Evolutionary conservation across 2,329 filamentous ascomycete species (phyloP).

Genomic region (Polytolypa hystricis): DNA sequence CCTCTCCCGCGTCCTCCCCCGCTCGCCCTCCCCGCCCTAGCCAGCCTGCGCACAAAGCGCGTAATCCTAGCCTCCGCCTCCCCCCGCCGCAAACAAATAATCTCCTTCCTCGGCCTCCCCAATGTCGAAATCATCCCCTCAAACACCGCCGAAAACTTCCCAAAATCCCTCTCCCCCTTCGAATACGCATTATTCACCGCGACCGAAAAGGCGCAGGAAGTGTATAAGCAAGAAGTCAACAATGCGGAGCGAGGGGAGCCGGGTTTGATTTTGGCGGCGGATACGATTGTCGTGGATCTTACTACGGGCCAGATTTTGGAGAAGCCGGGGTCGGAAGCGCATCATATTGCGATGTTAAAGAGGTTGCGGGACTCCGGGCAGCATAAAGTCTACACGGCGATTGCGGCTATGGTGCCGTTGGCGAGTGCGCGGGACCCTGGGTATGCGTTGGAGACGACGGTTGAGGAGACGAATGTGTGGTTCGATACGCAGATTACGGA

Average conservation of each 20-base stretch:
- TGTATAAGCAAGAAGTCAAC: slow-evolving; percentile 52
- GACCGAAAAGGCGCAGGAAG: slow-evolving; percentile 66
- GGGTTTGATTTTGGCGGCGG: slow-evolving; percentile 74
- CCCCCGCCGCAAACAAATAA: slow-evolving; percentile 69
- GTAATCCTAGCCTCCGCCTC: slow-evolving; percentile 86
- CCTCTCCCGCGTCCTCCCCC: slow-evolving; percentile 39
- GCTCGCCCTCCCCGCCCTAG: slow-evolving; percentile 69
- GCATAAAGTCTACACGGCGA: slow-evolving; percentile 78
- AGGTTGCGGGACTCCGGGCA: slow-evolving; percentile 62
- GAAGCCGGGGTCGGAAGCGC: slow-evolving; percentile 71
- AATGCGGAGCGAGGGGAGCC: slow-evolving; percentile 55
- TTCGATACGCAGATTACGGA: slow-evolving; percentile 69
- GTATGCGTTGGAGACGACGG: slow-evolving; percentile 67
- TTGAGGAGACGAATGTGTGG: slow-evolving; percentile 84
- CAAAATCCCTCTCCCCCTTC: slow-evolving; percentile 67
- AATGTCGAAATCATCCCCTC: slow-evolving; percentile 80
- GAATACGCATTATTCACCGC: slow-evolving; percentile 90
- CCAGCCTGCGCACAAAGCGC: slow-evolving; percentile 62
- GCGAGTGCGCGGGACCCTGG: slow-evolving; percentile 73
- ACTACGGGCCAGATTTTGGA: slow-evolving; percentile 69
- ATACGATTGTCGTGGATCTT: slow-evolving; percentile 72
- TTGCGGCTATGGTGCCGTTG: slow-evolving; percentile 72
- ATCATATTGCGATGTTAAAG: slow-evolving; percentile 77
- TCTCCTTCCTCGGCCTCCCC: slow-evolving; percentile 65
- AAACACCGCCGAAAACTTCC: slow-evolving; percentile 70